Base-by-base conservation (phyloP, 345 rosid genomes). In the Syzygium grande region DNA sequence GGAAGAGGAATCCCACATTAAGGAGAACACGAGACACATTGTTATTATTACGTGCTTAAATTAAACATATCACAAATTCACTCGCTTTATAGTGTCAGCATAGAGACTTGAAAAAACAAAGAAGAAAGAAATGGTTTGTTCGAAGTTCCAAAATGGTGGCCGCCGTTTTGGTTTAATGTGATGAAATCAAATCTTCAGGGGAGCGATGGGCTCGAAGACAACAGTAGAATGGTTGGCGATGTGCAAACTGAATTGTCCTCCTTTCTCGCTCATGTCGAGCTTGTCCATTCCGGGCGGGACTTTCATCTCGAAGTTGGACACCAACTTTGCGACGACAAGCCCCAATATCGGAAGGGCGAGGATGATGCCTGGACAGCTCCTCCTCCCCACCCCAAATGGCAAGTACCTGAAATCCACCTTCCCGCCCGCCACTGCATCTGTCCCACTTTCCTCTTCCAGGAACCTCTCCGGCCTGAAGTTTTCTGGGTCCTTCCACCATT, bases 221-320 rank as follows among this genome's bases (percentile, higher is more conserved):
- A 95, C 93, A 0, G 93, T 91, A 12, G 97, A 95, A 87, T 94
- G 95, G 55, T 90, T 90, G 34, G 94, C 94, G 13, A 94, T 93
- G 84, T 94, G 95, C 90, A 94, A 86, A 87, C 95, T 94, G 91
- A 95, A 94, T 86, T 94, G 97, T 27, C 97, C 97, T 83, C 95
- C 97, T 65, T 93, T 95, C 79, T 92, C 95, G 38, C 88, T 91
- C 84, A 89, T 92, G 49, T 95, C 95, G 41, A 93, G 87, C 93
- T 91, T 91, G 52, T 88, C 88, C 11, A 79, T 25, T 27, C 89
- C 93, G 1, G 88, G 58, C 9, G 95, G 95, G 55, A 91, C 46
- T 88, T 51, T 90, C 92, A 94, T 87, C 87, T 91, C 93, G 54
- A 94, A 95, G 38, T 89, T 89, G 5, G 90, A 84, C n/a, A 93